Percentiles rank a stretch among this genome's conserved stretches.
These are phyloP conservation scores for Trichoderma arundinaceum DNA, from an alignment of 2,329 filamentous ascomycete genomes.

Conservation along the genomic window DNA sequence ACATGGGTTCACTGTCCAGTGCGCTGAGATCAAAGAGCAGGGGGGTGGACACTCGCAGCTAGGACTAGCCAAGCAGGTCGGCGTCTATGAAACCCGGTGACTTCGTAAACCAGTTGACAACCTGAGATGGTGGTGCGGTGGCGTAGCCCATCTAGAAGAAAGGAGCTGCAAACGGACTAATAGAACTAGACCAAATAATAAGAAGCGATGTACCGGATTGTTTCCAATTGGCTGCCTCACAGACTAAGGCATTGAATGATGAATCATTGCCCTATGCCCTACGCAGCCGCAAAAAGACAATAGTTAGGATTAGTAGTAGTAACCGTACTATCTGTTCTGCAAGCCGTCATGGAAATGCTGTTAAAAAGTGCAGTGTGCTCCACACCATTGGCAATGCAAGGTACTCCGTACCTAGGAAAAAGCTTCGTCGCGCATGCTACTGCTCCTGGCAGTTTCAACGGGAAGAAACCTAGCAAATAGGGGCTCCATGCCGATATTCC, in stretches of 20 bases:
- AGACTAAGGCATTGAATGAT: not conserved
- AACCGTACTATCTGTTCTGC: too few relatives aligned
- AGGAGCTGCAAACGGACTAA: not conserved
- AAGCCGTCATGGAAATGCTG: too few relatives aligned
- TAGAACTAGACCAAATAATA: not conserved
- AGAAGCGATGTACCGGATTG: not conserved
- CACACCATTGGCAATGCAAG: not conserved
- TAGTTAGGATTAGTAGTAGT: too few relatives aligned
- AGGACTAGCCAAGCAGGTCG: conserved; percentile 26
- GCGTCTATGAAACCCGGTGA: conserved; percentile 20
- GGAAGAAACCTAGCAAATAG: not conserved
- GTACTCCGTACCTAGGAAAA: not conserved
- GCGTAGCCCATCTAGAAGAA: not conserved
- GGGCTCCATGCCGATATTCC: conserved; percentile 12
- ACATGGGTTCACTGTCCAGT: conserved; percentile 4
- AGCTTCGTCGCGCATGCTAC: not conserved
- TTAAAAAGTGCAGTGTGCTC: too few relatives aligned
- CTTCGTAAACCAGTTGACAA: conserved; percentile 1
- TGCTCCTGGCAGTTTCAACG: not conserved
- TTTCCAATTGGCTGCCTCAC: conserved; percentile 12
- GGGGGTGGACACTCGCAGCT: conserved; percentile 11
- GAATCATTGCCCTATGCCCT: conserved; percentile 4
- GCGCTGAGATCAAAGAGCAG: conserved; percentile 14
- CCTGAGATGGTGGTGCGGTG: conserved; percentile 17
- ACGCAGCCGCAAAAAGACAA: too few relatives aligned